Conservation (phyloP, 306 rosid species). For the Vigna mungo region DNA sequence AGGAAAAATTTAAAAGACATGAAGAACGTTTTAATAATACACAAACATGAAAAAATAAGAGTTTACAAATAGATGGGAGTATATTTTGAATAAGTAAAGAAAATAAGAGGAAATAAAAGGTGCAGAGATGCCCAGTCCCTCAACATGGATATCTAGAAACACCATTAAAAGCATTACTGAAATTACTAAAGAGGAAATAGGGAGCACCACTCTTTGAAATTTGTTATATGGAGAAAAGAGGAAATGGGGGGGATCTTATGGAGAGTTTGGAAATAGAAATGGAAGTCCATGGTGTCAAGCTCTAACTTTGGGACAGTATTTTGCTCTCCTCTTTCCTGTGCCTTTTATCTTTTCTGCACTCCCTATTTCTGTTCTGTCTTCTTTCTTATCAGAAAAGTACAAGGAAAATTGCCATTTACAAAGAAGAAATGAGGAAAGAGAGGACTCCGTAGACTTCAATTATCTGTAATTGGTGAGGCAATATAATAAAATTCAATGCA, state of each 20-base stretch:
- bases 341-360: too few species aligned
- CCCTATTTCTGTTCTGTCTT: too few species aligned
- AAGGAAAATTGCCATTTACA: background rate
- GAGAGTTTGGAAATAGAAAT: too few species aligned
- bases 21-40: background rate
- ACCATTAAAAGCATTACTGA: background rate
- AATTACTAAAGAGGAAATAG: background rate
- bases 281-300: too few species aligned
- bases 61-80: background rate
- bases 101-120: background rate
- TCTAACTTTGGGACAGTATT: too few species aligned
- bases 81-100: background rate
- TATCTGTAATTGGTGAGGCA: background rate
- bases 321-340: too few species aligned
- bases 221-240: too few species aligned
- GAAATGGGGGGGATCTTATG: too few species aligned
- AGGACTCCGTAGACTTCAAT: background rate
- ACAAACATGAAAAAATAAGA: background rate
- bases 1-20: background rate
- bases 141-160: background rate
- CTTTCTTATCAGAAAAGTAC: background rate
- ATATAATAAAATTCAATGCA: background rate
- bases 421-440: background rate
- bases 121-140: background rate
- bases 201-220: too few species aligned